Base-by-base conservation (phyloP, 2,329 filamentous ascomycete genomes). In the Neurospora sp. region DNA sequence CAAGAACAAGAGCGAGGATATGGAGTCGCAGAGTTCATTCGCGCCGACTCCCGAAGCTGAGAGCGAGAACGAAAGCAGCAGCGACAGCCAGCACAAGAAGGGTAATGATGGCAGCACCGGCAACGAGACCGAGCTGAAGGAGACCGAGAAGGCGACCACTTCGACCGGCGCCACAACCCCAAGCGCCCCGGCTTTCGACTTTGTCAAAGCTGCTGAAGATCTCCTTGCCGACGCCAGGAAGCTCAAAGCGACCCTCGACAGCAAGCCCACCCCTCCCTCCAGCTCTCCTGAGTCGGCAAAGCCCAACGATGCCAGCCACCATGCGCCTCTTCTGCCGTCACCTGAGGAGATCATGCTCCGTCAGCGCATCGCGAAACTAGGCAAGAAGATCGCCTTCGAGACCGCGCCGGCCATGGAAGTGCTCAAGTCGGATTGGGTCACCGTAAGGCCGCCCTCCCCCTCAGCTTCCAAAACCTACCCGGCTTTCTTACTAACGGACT, bases 341-440 rank as follows among this genome's bases (percentile, higher is more conserved):
- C 52, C 52, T 3, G 68, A 70, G 6, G 71, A 73, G 38, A 19
- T 68, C 0, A 13, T 36, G 0, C 68, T 74, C 1, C 67, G 74
- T 15, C 66, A 67, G 8, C 43, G 38, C 15, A 73, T 76, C 17
- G 74, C 70, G 2, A 66, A 69, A 28, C 46, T 70, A 2, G 73
- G 72, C 36, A 73, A 72, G 38, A 70, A 58, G 33, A 73, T 76
- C 4, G 71, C 73, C 7, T 70, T 71, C 17, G 73, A 74, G 68
- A 70, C 70, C 2, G 69, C 70, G 3, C 71, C 72, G 1, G 46
- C 67, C 1, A 68, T 73, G 17, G 75, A 75, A 17, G 66, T 72
- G 5, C 69, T 74, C 9, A 75, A 73, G 40, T 40, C 71, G 0
- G 73, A 76, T n/a, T 75, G 73, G 73, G 38, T 73, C 17, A 69